Evolutionary conservation across 2,329 filamentous ascomycete genomes (phyloP), one percentile per base, ranked within the genome.

Genomic region (Metarhizium album): DNA sequence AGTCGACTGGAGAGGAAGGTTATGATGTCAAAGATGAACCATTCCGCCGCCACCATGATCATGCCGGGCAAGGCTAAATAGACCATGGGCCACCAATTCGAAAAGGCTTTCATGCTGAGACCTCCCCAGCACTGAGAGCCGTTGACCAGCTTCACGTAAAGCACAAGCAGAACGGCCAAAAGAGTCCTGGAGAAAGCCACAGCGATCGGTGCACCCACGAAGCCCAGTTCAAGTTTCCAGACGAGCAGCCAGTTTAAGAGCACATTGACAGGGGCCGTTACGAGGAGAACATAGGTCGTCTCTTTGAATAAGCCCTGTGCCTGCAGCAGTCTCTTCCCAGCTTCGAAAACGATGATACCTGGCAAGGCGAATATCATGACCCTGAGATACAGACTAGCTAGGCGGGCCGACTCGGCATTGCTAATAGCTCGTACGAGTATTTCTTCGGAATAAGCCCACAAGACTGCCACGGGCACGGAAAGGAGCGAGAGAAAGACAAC

Each of bases 11-110:
- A 80, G 1, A 82, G 82, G 13, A 95, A 75, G 0, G 88, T 94
- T 43, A 95, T 74, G 40, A 95, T 80, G 64, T 96, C 90, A 60
- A 96, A 93, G 2, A 90, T 89, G 2, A 95, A 78, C 66, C 86
- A 93, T 65, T 96, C 90, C 1, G 90, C 89, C 62, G 93, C 82
- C 1, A 95, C 84, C 89, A 95, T 95, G 55, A 94, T 71, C 62
- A 95, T 81, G 1, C 90, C 90, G 0, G 90, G 90, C 2, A 95
- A 70, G 0, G 90, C 88, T 8, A 96, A 80, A 46, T 80, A 81
- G 58, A 96, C 79, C 90, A 94, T 93, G 0, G 63, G 57, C 2
- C 90, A 45, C 87, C 87, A 90, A 60, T 90, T 90, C 37, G 71
- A 71, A 42, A 88, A 75, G 0, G 84, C 85, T 40, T 78, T 78